Conservation (phyloP, 768 basidiomycete species). For the Collybiopsis confluens region DNA sequence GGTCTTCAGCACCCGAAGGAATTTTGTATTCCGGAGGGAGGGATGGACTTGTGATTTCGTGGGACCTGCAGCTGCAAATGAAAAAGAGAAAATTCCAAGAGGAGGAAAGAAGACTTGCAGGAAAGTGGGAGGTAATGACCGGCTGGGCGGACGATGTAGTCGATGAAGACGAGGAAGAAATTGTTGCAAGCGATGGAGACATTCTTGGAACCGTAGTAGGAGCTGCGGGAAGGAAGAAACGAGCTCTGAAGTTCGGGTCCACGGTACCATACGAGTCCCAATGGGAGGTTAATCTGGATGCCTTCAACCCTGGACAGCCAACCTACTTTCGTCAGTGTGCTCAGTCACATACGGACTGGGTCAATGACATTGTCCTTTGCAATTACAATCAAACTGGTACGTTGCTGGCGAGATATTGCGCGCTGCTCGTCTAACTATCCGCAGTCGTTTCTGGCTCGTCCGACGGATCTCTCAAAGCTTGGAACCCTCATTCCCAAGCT, state of each 20-base stretch:
- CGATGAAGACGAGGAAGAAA: constrained; percentile 66
- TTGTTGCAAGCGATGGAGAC: constrained; percentile 60
- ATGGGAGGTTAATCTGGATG: constrained; percentile 74
- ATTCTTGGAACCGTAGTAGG: constrained; percentile 65
- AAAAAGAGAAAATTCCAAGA: constrained; percentile 36
- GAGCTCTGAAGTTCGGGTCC: constrained; percentile 27
- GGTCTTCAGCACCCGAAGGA: constrained; percentile 66
- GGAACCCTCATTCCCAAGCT: constrained; percentile 74
- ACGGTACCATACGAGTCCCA: constrained; percentile 61
- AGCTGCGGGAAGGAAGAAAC: constrained; percentile 27
- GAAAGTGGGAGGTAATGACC: constrained; percentile 77
- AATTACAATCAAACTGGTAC: constrained; percentile 85
- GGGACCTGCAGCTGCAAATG: constrained; percentile 77
- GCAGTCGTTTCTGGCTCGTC: constrained; percentile 90
- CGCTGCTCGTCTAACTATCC: constrained; percentile 7
- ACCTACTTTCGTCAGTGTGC: constrained; percentile 81
- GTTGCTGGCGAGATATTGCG: constrained; percentile 17
- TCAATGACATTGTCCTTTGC: constrained; percentile 90
- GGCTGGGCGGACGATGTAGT: constrained; percentile 74
- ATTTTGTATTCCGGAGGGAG: constrained; percentile 88
- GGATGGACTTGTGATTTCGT: constrained; percentile 83
- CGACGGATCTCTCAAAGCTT: constrained; percentile 90
- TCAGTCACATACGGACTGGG: constrained; percentile 92
- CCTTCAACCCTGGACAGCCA: constrained; percentile 41
- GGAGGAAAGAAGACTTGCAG: constrained; percentile 20